Evolutionary conservation across 1,284 basidiomycete genomes (phyloP).

Genomic region (Papiliotrema laurentii): DNA sequence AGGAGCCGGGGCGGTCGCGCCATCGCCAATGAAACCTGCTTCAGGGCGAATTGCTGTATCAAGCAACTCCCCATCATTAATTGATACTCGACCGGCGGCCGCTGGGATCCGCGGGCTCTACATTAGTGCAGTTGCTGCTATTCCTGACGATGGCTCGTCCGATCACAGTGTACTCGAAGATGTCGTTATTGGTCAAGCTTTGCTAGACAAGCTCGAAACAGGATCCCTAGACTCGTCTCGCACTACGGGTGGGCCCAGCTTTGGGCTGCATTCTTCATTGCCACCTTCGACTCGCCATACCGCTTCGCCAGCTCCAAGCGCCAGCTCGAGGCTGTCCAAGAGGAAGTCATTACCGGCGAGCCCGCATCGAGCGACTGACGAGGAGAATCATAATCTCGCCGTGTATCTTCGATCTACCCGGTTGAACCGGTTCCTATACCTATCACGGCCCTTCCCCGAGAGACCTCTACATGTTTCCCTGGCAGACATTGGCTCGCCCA

Average conservation of each 20-base stretch:
- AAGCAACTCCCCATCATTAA: too few species aligned
- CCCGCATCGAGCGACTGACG: conserved; percentile 5
- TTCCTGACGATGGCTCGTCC: too few species aligned
- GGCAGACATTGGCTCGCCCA: conserved; percentile 78
- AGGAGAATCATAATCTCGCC: conserved; percentile 31
- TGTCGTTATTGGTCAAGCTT: conserved; percentile 7
- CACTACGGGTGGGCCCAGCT: neutral
- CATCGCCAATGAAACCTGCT: too few species aligned
- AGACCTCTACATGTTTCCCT: conserved; percentile 86
- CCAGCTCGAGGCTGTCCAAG: neutral
- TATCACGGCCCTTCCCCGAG: conserved; percentile 58
- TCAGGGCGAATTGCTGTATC: too few species aligned
- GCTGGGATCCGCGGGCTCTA: too few species aligned
- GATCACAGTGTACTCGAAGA: conserved; percentile 5
- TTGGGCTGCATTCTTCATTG: neutral
- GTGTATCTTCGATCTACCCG: conserved; percentile 72
- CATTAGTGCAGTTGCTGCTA: too few species aligned
- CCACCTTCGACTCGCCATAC: neutral
- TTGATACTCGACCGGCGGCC: too few species aligned
- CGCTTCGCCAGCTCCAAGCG: neutral
- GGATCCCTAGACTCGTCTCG: conserved; percentile 8
- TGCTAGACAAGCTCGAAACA: conserved; percentile 15
- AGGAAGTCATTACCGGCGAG: too few species aligned
- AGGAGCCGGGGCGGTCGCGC: too few species aligned
- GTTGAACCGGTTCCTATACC: conserved; percentile 73